Evolutionary conservation across 2,329 filamentous ascomycete species (phyloP).

Genomic region (Periglandula ipomoeae): DNA sequence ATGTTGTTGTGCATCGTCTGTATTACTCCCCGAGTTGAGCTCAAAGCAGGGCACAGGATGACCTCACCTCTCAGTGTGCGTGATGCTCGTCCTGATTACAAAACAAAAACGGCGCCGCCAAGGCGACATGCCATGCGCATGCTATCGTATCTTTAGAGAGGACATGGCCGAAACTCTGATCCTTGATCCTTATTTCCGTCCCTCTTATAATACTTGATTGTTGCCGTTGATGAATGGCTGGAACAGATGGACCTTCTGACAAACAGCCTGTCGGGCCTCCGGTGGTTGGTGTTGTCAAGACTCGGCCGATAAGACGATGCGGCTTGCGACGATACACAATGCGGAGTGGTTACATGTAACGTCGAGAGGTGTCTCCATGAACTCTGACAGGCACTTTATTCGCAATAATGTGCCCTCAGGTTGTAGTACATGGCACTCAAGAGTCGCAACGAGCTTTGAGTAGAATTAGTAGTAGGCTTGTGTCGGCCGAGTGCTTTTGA

Average conservation of each 20-base stretch:
- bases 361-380: background rate
- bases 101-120: too few relatives aligned
- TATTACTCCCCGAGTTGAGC: background rate
- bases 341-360: slow-evolving; percentile 5
- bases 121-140: too few relatives aligned
- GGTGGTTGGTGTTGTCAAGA: slow-evolving; percentile 1
- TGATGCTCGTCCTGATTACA: background rate
- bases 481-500: slow-evolving; percentile 6
- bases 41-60: slow-evolving; percentile 1
- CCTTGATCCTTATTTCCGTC: too few relatives aligned
- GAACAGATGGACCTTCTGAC: background rate
- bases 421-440: background rate
- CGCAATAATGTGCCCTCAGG: background rate
- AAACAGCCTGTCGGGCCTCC: background rate
- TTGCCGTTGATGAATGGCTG: too few relatives aligned
- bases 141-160: too few relatives aligned
- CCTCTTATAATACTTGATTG: too few relatives aligned
- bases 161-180: background rate
- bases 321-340: slow-evolving; percentile 6
- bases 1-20: background rate
- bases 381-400: background rate
- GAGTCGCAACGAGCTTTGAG: background rate
- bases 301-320: slow-evolving; percentile 8
- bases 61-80: background rate
- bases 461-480: background rate